Conservation (phyloP, 169 alveolate species). For the Toxoplasma gondii region DNA sequence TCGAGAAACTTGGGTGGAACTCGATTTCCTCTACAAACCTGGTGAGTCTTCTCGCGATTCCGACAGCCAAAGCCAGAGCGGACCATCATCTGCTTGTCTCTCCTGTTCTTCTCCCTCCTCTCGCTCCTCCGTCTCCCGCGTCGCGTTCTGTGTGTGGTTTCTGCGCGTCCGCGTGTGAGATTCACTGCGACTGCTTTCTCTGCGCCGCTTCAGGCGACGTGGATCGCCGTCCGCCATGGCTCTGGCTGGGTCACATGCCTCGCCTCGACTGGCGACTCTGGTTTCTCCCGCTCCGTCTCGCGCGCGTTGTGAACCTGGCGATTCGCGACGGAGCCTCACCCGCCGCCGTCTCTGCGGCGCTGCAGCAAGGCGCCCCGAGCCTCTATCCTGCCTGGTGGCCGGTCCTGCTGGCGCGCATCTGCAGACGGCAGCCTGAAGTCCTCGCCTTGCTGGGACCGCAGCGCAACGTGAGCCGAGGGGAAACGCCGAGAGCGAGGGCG, state of each 20-base stretch:
- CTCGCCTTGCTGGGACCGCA: slow-evolving; percentile 52
- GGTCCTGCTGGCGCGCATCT: not conserved
- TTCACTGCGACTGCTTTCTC: no score
- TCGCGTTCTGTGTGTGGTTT: no score
- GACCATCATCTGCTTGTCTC: not conserved
- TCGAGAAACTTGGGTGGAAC: not conserved
- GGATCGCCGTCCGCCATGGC: slow-evolving; percentile 51
- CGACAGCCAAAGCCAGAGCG: not conserved
- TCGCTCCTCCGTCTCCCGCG: no score
- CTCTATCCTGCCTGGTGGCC: slow-evolving; percentile 53
- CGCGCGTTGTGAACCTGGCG: slow-evolving; percentile 16
- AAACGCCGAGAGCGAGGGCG: no score
- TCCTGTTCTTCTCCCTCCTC: no score
- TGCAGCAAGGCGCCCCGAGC: not conserved
- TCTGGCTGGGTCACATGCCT: slow-evolving; percentile 62
- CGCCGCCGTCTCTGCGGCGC: slow-evolving; percentile 15
- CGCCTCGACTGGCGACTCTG: slow-evolving; percentile 68
- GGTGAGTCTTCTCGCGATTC: not conserved
- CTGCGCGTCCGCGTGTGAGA: no score
- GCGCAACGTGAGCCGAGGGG: not conserved
- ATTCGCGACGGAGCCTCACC: slow-evolving; percentile 25
- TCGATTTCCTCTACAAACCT: not conserved
- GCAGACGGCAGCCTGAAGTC: slow-evolving; percentile 51
- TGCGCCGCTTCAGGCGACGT: slow-evolving; percentile 35
- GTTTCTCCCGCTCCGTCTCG: slow-evolving; percentile 63